Evolutionary conservation across 1,284 basidiomycete genomes (phyloP).

Genomic region (Termitomyces sp.): DNA sequence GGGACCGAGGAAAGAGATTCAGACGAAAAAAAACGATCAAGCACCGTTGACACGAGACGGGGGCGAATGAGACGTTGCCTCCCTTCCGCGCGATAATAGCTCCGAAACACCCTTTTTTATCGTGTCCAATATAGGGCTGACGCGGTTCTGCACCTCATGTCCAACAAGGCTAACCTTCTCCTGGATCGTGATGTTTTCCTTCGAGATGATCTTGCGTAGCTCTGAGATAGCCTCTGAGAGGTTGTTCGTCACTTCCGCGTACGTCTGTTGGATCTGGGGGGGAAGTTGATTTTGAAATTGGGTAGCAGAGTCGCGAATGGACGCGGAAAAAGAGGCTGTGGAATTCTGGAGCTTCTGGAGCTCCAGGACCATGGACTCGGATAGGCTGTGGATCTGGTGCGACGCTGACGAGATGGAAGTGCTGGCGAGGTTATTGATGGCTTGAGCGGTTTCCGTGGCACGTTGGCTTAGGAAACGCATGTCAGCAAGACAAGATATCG

Average conservation of each 20-base stretch:
- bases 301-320: conserved; percentile 42
- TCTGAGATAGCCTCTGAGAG: conserved; percentile 48
- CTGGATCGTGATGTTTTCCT: conserved; percentile 48
- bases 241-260: conserved; percentile 34
- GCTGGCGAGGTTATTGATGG: conserved; percentile 53
- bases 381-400: conserved; percentile 49
- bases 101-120: conserved; percentile 31
- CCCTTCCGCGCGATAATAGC: conserved; percentile 25
- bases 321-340: conserved; percentile 48
- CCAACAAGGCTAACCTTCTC: conserved; percentile 56
- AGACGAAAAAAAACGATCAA: neutral
- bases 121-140: conserved; percentile 52
- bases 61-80: conserved; percentile 3
- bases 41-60: neutral
- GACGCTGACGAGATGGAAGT: conserved; percentile 49
- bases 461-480: conserved; percentile 46
- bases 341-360: conserved; percentile 62
- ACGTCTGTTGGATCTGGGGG: conserved; percentile 35
- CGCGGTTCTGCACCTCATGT: conserved; percentile 53
- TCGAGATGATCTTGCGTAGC: conserved; percentile 46
- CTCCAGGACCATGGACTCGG: conserved; percentile 59
- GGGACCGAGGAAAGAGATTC: neutral
- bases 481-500: conserved; percentile 1
- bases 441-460: conserved; percentile 62
- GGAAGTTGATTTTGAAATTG: conserved; percentile 34